Percentiles rank a stretch among this genome's conserved stretches.
Conservation (phyloP, 345 rosid genomes). For the Citropsis articulata region DNA sequence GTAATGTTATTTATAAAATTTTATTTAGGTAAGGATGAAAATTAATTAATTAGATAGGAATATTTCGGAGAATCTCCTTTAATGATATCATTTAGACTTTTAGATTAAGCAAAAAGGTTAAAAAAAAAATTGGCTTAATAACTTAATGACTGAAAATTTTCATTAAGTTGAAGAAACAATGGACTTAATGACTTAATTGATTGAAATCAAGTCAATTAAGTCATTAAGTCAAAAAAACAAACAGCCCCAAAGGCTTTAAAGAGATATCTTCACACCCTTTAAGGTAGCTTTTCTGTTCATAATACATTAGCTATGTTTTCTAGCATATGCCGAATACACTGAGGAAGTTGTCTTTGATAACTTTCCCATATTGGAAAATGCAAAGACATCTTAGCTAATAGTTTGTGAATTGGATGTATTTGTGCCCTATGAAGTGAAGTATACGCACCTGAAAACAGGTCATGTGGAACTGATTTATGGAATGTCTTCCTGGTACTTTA, state of each 20-base stretch:
- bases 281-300: background rate
- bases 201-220: no score
- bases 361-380: background rate
- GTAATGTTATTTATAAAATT: no score
- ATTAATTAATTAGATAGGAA: no score
- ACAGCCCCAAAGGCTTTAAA: background rate
- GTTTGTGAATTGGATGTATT: background rate
- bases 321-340: background rate
- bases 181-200: no score
- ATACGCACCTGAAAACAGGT: background rate
- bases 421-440: background rate
- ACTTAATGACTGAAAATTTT: no score
- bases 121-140: no score
- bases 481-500: background rate
- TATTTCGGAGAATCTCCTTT: no score
- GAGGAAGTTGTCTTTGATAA: background rate
- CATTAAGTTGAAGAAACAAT: no score
- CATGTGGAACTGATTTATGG: background rate
- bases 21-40: no score
- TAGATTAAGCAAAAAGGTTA: no score
- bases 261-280: background rate
- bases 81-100: no score
- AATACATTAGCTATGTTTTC: background rate
- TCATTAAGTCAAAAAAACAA: no score
- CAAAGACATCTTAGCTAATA: background rate